A percentile compares a stretch with the other conserved stretches of the same genome.
These are phyloP conservation scores for Aspergillus carlsbadensis DNA, from an alignment of 495 filamentous ascomycete genomes.

Conservation along the genomic window DNA sequence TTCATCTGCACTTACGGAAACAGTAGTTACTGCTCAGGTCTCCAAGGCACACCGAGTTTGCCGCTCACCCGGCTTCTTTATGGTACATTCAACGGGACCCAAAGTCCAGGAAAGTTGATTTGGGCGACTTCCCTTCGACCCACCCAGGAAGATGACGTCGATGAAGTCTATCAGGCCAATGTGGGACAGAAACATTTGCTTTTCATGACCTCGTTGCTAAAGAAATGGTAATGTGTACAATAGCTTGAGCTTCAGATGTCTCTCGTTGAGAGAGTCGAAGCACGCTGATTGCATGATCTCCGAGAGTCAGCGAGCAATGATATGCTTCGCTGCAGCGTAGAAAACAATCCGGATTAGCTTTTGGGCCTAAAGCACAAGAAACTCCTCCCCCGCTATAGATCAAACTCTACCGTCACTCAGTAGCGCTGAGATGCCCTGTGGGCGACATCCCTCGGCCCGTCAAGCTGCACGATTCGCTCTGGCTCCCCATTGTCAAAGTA, in stretches of 20 bases:
- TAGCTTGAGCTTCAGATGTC: too few relatives aligned
- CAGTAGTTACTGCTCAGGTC: too few relatives aligned
- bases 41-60: not conserved
- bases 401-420: conserved; percentile 7
- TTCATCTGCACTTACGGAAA: too few relatives aligned
- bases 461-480: conserved; percentile 27
- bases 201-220: too few relatives aligned
- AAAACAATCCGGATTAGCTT: not conserved
- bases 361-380: not conserved
- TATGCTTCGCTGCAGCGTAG: not conserved
- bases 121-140: conserved; percentile 1
- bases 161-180: not conserved
- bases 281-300: too few relatives aligned
- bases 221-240: too few relatives aligned
- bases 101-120: not conserved
- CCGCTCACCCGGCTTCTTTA: not conserved
- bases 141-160: conserved; percentile 4
- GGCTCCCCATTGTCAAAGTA: conserved; percentile 39
- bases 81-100: not conserved
- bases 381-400: not conserved
- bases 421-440: conserved; percentile 34
- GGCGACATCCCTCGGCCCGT: conserved; percentile 28
- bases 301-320: not conserved
- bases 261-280: too few relatives aligned
- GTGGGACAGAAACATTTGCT: not conserved